Percentiles rank a stretch among this genome's conserved stretches.
phyloP scores from a whole-genome alignment of 768 basidiomycete genomes.

The Kwoniella sp. region DNA sequence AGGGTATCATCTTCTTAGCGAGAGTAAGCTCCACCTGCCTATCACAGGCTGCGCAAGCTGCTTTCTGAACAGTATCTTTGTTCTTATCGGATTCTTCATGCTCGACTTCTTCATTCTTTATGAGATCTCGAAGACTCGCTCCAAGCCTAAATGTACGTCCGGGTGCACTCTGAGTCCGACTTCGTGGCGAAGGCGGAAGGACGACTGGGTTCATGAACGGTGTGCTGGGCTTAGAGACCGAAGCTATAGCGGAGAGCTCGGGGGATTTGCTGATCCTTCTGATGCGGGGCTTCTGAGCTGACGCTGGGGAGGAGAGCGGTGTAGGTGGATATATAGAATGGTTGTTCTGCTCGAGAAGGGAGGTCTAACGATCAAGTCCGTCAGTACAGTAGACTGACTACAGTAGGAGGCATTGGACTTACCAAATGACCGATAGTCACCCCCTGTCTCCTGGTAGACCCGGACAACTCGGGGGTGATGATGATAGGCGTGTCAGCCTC shows the following conservation, averaged over 20 bases:
- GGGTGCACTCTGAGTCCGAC: constrained; percentile 9
- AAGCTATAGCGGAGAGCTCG: constrained; percentile 10
- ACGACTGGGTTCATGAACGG: background rate
- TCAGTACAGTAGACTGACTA: too few species aligned
- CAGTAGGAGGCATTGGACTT: background rate
- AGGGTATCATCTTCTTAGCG: constrained; percentile 36
- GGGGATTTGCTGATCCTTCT: constrained; percentile 14
- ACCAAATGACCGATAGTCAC: background rate
- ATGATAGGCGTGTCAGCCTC: constrained; percentile 3
- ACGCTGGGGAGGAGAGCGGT: constrained; percentile 2
- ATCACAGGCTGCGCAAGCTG: constrained; percentile 22
- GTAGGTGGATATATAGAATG: background rate
- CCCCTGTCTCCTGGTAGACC: background rate
- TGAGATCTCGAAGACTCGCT: background rate
- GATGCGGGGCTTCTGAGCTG: background rate
- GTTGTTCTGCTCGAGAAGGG: background rate
- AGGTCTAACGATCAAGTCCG: background rate
- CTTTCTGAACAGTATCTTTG: background rate
- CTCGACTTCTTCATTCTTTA: background rate
- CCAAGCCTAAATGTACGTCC: background rate
- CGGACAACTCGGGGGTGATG: constrained; percentile 10
- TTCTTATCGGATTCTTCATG: background rate
- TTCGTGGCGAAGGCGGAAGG: constrained; percentile 4
- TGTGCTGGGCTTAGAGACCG: constrained; percentile 7
- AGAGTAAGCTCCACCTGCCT: background rate